These are phyloP conservation scores for Gymnopilus junonius DNA, from an alignment of 768 basidiomycete genomes.

Conservation along the genomic window DNA sequence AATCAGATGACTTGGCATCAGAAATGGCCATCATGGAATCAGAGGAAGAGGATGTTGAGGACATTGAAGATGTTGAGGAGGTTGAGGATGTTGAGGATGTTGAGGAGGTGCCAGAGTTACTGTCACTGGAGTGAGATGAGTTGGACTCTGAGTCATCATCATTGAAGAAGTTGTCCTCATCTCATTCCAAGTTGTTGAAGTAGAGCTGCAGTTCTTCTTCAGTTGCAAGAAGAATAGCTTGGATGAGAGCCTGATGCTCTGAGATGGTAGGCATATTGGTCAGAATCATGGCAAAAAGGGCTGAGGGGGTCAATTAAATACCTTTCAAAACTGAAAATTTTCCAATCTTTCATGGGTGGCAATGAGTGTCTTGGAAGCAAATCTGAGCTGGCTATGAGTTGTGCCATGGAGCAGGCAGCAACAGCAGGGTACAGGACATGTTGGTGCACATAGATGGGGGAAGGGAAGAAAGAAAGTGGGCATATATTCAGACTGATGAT, in stretches of 20 bases:
- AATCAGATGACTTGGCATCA: not conserved
- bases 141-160: not conserved
- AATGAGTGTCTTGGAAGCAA: not conserved
- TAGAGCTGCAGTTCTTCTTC: constrained; percentile 8
- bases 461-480: not conserved
- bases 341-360: too few species aligned
- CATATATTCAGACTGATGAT: not conserved
- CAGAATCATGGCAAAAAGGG: not conserved
- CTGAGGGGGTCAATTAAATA: not conserved
- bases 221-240: constrained; percentile 12
- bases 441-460: too few species aligned
- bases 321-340: not conserved
- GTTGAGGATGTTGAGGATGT: not conserved
- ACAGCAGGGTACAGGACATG: too few species aligned
- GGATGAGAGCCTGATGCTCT: constrained; percentile 16
- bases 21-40: not conserved
- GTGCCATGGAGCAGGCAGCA: too few species aligned
- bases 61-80: constrained; percentile 4
- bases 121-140: not conserved
- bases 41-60: constrained; percentile 4
- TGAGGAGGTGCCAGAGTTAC: not conserved
- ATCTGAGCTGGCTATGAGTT: too few species aligned
- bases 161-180: not conserved
- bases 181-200: not conserved
- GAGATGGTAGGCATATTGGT: constrained; percentile 12